These are phyloP conservation scores for Amanita rubescens DNA, from an alignment of 768 basidiomycete genomes.

Conservation along the genomic window DNA sequence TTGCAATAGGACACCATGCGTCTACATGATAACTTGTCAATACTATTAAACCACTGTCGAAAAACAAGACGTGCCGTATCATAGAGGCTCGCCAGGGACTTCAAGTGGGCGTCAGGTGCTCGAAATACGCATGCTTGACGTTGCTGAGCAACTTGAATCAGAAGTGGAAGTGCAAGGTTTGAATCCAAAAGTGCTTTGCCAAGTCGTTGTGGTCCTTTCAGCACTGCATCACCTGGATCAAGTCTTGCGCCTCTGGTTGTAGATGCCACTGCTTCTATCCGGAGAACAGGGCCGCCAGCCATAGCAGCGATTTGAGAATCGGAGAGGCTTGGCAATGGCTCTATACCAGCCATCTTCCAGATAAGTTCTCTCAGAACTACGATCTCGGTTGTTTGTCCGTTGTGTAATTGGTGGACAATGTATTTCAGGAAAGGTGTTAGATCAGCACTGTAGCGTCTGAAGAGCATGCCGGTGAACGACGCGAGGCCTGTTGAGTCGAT, in stretches of 20 bases:
- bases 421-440: slow-evolving; percentile 81
- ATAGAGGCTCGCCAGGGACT: slow-evolving; percentile 80
- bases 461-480: slow-evolving; percentile 89
- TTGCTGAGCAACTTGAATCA: slow-evolving; percentile 89
- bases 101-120: slow-evolving; percentile 69
- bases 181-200: slow-evolving; percentile 63
- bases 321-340: slow-evolving; percentile 83
- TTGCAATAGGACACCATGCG: slow-evolving; percentile 87
- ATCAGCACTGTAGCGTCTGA: slow-evolving; percentile 79
- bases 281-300: slow-evolving; percentile 82
- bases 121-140: slow-evolving; percentile 78
- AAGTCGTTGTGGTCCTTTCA: slow-evolving; percentile 62
- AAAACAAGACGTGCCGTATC: slow-evolving; percentile 60
- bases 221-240: slow-evolving; percentile 53
- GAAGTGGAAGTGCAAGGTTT: slow-evolving; percentile 74
- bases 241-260: slow-evolving; percentile 64
- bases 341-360: slow-evolving; percentile 92
- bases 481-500: slow-evolving; percentile 60
- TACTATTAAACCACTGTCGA: slow-evolving; percentile 4
- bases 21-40: slow-evolving; percentile 40
- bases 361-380: slow-evolving; percentile 90
- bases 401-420: slow-evolving; percentile 83
- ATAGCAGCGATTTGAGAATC: slow-evolving; percentile 86
- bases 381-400: slow-evolving; percentile 79
- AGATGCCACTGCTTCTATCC: slow-evolving; percentile 85